phyloP scores from a whole-genome alignment of 2,329 filamentous ascomycete species.

The Colletotrichum incanum region DNA sequence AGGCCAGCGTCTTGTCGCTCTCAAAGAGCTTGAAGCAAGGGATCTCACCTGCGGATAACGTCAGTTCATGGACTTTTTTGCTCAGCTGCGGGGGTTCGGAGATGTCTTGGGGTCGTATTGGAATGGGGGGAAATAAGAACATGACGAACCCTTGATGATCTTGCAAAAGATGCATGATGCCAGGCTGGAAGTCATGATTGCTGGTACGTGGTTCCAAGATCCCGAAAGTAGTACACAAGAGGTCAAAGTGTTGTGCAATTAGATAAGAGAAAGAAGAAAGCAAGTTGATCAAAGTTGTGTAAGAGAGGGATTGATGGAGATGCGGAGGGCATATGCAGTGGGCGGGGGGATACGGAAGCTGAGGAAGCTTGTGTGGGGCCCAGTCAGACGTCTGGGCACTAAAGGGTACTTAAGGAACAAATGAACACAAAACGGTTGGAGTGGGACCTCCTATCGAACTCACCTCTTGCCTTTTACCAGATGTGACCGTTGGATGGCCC shows the following conservation, averaged over 20 bases:
- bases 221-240: too few relatives aligned
- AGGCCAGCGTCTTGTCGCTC: slow-evolving; percentile 92
- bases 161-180: slow-evolving; percentile 96
- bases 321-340: background rate
- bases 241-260: background rate
- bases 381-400: rapidly evolving
- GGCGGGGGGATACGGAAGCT: slow-evolving; percentile 30
- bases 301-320: slow-evolving; percentile 6
- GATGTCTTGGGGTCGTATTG: slow-evolving; percentile 29
- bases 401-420: slow-evolving; percentile 42
- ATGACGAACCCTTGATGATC: slow-evolving; percentile 86
- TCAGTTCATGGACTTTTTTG: slow-evolving; percentile 32
- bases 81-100: slow-evolving; percentile 14
- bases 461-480: slow-evolving; percentile 81
- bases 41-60: slow-evolving; percentile 80
- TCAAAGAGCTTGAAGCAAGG: slow-evolving; percentile 97
- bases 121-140: background rate
- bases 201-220: background rate
- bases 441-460: slow-evolving; percentile 76
- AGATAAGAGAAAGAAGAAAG: background rate
- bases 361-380: slow-evolving; percentile 18
- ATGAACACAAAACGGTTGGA: slow-evolving; percentile 53
- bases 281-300: background rate
- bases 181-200: slow-evolving; percentile 59
- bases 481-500: slow-evolving; percentile 72